These are phyloP conservation scores for Trypanosoma cruzi DNA, from an alignment of 208 protist genomes.

Conservation along the genomic window DNA sequence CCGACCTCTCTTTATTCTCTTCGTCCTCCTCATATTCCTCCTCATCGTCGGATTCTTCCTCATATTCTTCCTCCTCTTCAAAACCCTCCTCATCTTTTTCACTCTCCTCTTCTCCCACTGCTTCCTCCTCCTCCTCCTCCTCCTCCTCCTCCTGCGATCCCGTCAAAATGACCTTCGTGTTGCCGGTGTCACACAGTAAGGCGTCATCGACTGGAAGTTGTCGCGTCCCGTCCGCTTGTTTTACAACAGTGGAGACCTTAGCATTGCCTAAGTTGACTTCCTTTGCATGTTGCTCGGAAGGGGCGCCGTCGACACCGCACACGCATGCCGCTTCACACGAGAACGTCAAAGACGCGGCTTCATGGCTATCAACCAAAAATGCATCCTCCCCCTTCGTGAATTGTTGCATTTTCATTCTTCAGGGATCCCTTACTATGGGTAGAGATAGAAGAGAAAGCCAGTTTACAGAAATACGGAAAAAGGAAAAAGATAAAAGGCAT, in stretches of 20 bases:
- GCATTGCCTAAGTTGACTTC: background rate
- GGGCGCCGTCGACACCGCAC: background rate
- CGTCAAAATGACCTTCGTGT: background rate
- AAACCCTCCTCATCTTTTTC: constrained; percentile 24
- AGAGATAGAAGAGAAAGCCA: background rate
- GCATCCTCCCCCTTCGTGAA: background rate
- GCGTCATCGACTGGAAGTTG: background rate
- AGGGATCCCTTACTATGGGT: background rate
- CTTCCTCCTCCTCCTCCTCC: constrained; percentile 31
- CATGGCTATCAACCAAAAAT: background rate
- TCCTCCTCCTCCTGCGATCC: constrained; percentile 7
- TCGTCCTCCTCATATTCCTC: constrained; percentile 27
- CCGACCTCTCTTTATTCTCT: constrained; percentile 29
- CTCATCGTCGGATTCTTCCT: constrained; percentile 22
- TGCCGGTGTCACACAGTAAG: background rate
- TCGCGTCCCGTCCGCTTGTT: background rate
- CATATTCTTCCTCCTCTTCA: constrained; percentile 22
- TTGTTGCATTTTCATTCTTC: constrained; percentile 10
- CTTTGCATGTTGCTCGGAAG: background rate
- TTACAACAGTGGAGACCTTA: background rate
- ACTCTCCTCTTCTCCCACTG: constrained; percentile 7
- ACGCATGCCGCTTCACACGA: background rate
- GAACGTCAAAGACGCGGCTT: background rate
- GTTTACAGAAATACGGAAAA: background rate
- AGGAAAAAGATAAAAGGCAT: background rate